phyloP scores from a whole-genome alignment of 352 stramenopile genomes.

The Pelagophyceae sp. region DNA sequence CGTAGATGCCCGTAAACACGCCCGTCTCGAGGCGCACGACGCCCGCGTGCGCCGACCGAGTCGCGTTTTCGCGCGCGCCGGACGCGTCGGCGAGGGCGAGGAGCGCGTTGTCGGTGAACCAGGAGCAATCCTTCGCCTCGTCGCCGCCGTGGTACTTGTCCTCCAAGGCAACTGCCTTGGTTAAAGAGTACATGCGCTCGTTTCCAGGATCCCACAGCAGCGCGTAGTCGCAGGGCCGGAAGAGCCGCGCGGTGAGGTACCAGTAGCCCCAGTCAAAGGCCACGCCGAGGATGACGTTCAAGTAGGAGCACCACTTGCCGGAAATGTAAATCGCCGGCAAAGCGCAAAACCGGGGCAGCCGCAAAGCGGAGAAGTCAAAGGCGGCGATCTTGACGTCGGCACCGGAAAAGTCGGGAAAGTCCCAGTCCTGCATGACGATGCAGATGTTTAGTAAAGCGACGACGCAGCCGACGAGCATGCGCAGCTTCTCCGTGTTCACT shows the following conservation, averaged over 20 bases:
- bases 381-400: conserved; percentile 7
- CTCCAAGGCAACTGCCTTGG: neutral
- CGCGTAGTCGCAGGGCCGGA: conserved; percentile 13
- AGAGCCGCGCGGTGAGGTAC: neutral
- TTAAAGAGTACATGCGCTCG: neutral
- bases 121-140: neutral
- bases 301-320: neutral
- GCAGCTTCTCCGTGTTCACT: neutral
- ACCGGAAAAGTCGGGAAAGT: neutral
- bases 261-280: conserved; percentile 16
- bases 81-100: neutral
- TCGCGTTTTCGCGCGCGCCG: neutral
- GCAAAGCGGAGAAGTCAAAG: neutral
- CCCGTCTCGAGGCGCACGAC: conserved; percentile 3
- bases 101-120: conserved; percentile 7
- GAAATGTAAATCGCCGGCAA: neutral
- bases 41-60: neutral
- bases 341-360: neutral
- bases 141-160: neutral
- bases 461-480: neutral
- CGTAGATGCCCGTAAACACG: neutral
- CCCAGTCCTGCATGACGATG: conserved; percentile 17
- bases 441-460: neutral
- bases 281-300: conserved; percentile 6
- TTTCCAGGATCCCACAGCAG: neutral